Base-by-base conservation (phyloP, 1,284 basidiomycete species). In the Irpex sp. region DNA sequence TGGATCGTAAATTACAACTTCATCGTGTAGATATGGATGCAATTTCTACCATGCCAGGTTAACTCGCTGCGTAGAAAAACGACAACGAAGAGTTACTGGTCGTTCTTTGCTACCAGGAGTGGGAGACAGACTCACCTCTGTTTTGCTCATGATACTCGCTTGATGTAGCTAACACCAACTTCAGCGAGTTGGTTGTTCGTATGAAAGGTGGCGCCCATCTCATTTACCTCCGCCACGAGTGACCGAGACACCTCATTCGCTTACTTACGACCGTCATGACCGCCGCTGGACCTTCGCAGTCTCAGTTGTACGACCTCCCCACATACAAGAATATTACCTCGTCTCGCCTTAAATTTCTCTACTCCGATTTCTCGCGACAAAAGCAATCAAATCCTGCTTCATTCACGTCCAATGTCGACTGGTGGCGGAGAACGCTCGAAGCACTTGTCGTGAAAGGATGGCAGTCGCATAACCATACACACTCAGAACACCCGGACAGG, bases 321-420 rank as follows among this genome's bases (percentile, higher is more conserved):
- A 81, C 85, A 44, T 91, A 84, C 65, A 72, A 78, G 13, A 78
- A 80, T 0, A 79, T 82, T 2, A 85, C 84, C 8, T 81, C 73
- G 44, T 82, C 80, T 17, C 88, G 94, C 8, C 81, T 97, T 0
- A 88, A 91, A 68, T 88, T 94, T 0, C 81, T 98, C 13, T 98
- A 96, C 76, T 89, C 95, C 2, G 94, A 96, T 71, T 88, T 97
- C 62, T 88, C 92, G 0, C 82, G 87, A 5, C 94, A 96, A 77
- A 92, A 91, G 68, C 78, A 85, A 37, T 90, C 93, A 1, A 97
- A 98, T 73, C 90, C 93, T 0, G 84, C 89, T 3, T 89, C 93
- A 2, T 98, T 89, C 75, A 78, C 85, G 47, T 85, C 92, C 13
- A 93, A 92, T 71, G 78, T 96, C 40, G 86, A 90, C 63, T 97